A percentile compares a stretch with the other conserved stretches of the same genome.
Evolutionary conservation across 1,284 basidiomycete genomes (phyloP).

Genomic region (Cutaneotrichosporon dermatis): DNA sequence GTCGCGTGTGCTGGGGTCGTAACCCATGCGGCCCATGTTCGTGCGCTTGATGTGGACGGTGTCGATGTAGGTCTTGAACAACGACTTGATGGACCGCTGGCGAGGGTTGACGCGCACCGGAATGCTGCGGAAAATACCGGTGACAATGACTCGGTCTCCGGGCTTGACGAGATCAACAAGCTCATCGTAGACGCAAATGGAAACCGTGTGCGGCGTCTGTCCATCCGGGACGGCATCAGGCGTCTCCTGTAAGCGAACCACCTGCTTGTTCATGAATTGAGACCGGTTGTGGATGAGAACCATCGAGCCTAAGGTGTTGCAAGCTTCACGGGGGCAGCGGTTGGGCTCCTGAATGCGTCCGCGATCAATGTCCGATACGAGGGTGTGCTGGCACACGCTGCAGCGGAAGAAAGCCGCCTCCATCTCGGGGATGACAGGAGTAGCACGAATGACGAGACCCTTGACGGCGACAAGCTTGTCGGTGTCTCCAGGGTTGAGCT

Average conservation of each 20-base stretch:
- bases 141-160: slow-evolving; percentile 85
- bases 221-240: slow-evolving; percentile 97
- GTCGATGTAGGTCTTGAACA: slow-evolving; percentile 95
- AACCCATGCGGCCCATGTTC: slow-evolving; percentile 63
- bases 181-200: slow-evolving; percentile 93
- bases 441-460: slow-evolving; percentile 94
- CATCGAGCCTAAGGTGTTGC: slow-evolving; percentile 81
- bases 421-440: slow-evolving; percentile 98
- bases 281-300: slow-evolving; percentile 94
- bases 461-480: slow-evolving; percentile 95
- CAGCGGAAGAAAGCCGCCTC: slow-evolving; percentile 96
- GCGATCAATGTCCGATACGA: slow-evolving; percentile 91
- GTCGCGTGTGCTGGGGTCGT: slow-evolving; percentile 73
- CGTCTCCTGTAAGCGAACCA: slow-evolving; percentile 92
- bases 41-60: slow-evolving; percentile 87
- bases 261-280: slow-evolving; percentile 91
- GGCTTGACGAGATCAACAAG: slow-evolving; percentile 92
- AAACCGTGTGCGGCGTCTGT: slow-evolving; percentile 96
- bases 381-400: slow-evolving; percentile 89
- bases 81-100: slow-evolving; percentile 83
- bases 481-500: slow-evolving; percentile 85
- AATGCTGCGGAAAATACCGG: slow-evolving; percentile 90
- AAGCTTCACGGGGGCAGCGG: slow-evolving; percentile 87
- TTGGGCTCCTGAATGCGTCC: slow-evolving; percentile 91
- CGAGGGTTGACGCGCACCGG: slow-evolving; percentile 91